Conservation (phyloP, 805 yeast genomes). For the Diddensiella caesifluorescens region DNA sequence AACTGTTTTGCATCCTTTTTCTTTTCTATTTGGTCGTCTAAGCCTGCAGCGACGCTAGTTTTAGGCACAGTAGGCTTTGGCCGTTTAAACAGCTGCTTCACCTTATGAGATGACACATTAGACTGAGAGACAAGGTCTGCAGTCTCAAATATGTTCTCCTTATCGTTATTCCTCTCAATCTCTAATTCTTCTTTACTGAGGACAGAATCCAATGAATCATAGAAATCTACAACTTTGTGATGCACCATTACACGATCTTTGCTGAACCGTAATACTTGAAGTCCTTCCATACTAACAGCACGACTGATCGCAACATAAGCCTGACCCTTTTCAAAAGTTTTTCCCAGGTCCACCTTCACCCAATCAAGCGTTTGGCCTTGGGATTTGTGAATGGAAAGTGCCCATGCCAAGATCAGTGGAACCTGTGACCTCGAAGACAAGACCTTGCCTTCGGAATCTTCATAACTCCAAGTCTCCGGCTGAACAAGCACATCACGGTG, state of each 20-base stretch:
- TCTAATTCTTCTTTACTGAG: slow-evolving; percentile 10
- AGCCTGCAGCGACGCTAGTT: no score
- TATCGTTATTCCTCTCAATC: background rate
- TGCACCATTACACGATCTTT: slow-evolving; percentile 62
- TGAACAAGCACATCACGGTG: slow-evolving; percentile 72
- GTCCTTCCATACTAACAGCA: slow-evolving; percentile 76
- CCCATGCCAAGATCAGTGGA: slow-evolving; percentile 94
- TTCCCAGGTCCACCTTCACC: slow-evolving; percentile 69
- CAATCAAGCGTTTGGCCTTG: slow-evolving; percentile 86
- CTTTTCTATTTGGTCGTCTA: no score
- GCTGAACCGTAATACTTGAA: slow-evolving; percentile 74
- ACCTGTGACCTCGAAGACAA: slow-evolving; percentile 72
- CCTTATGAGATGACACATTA: no score
- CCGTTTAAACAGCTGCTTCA: no score
- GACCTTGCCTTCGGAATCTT: slow-evolving; percentile 63
- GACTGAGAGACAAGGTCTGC: background rate
- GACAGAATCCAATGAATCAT: slow-evolving; percentile 39
- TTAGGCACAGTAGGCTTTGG: no score
- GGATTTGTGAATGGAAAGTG: slow-evolving; percentile 89
- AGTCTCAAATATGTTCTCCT: background rate
- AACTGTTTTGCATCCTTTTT: no score
- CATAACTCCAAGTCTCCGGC: slow-evolving; percentile 77
- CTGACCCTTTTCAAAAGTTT: slow-evolving; percentile 86
- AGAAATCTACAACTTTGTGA: slow-evolving; percentile 64
- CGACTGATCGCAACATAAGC: slow-evolving; percentile 94